Evolutionary conservation across 2,329 filamentous ascomycete species (phyloP).

Genomic region (Stenocarpella maydis): DNA sequence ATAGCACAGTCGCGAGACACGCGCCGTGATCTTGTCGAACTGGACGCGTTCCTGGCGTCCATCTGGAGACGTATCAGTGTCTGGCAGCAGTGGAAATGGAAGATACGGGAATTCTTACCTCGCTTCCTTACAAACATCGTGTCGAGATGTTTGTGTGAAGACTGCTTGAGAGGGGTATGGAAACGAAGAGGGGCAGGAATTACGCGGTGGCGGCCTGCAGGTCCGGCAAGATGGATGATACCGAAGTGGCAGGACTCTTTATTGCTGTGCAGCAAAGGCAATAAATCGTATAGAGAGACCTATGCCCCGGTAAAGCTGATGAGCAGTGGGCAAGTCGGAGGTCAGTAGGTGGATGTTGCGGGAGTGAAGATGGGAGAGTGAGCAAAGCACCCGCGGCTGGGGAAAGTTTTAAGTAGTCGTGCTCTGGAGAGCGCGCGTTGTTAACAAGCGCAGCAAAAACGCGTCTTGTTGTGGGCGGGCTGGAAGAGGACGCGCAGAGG

Average conservation of each 20-base stretch:
- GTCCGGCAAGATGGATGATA: background rate
- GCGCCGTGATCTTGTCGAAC: conserved; percentile 99
- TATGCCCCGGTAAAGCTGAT: conserved; percentile 6
- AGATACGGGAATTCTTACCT: conserved; percentile 53
- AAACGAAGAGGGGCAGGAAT: conserved; percentile 24
- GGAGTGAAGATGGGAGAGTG: conserved; percentile 18
- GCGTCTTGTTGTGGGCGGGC: conserved; percentile 28
- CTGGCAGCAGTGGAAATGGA: background rate
- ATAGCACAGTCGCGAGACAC: conserved; percentile 97
- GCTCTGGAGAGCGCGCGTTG: conserved; percentile 32
- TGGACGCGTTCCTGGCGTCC: conserved; percentile 99
- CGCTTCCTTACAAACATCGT: conserved; percentile 71
- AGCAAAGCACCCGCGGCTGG: conserved; percentile 9
- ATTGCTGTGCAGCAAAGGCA: background rate
- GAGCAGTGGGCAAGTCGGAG: background rate
- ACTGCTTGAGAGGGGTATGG: conserved; percentile 2
- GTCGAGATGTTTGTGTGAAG: conserved; percentile 40
- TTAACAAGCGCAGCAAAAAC: conserved; percentile 26
- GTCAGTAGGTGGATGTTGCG: background rate
- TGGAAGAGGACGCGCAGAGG: conserved; percentile 28
- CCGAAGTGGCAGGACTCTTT: background rate
- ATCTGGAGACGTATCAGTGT: conserved; percentile 63
- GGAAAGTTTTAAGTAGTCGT: conserved; percentile 36
- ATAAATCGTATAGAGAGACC: background rate
- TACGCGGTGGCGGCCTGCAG: conserved; percentile 26